Evolutionary conservation across 1,139 yeast species (phyloP), one percentile per base, ranked within the genome.

Genomic region (Saccharomyces hybrid): DNA sequence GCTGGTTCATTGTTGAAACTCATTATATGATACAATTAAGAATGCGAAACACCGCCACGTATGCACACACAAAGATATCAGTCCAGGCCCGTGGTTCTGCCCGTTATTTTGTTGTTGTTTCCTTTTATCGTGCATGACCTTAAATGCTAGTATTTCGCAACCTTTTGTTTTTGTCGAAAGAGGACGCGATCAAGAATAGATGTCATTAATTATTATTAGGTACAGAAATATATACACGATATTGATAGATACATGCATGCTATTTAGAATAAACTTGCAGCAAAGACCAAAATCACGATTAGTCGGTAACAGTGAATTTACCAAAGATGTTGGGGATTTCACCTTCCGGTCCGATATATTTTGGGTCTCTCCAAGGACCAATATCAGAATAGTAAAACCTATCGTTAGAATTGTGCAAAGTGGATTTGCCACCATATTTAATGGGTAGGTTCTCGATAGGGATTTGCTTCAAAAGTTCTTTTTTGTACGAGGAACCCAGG

Each of bases 301-400:
- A 38, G 24, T 19, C 11, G 44, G 44, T 38, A 38, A 38, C 44
- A 16, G 44, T 38, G 19, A 38, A 38, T 38, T 38, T 38, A 38
- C 44, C 44, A 38, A 38, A 38, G n/a, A 38, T 52, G 69, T 78
- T 79, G 64, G 90, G 90, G 56, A 89, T 89, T 71, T 83, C 88
- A 57, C 91, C 90, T 72, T 85, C 91, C 53, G 90, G 89, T 26
- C 91, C 91, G 64, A 89, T 83, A 73, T 69, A 90, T 72, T 84
- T 64, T 24, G 84, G 77, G 60, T 90, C 93, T 78, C 96, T 86
- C 98, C 98, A 91, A 57, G 98, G 98, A 61, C 98, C 98, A 61
- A 84, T 78, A 70, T 91, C 98, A 53, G 91, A 83, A 66, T 91
- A 76, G 72, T 84, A 87, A 58, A 91, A 80, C 41, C 95, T 88